phyloP scores from a whole-genome alignment of 306 rosid species.

The Vigna angularis region DNA sequence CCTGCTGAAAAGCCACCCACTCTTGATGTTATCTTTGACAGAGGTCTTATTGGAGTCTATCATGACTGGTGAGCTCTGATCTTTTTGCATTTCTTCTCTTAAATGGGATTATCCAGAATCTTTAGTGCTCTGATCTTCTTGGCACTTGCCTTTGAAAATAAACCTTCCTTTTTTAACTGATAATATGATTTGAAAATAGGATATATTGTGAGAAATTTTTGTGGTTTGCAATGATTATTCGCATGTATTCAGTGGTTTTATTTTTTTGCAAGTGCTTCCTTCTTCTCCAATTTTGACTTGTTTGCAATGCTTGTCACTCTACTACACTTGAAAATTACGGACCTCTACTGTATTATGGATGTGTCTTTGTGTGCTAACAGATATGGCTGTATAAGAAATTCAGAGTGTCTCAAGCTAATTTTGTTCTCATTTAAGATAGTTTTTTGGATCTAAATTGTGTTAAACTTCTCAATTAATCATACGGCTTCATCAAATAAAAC shows the following conservation, averaged over 20 bases:
- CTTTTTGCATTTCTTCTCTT: neutral
- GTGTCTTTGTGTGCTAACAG: neutral
- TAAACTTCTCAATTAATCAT: neutral
- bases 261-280: neutral
- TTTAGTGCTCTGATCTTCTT: neutral
- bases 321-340: neutral
- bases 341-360: neutral
- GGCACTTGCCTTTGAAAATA: slow-evolving; percentile 5
- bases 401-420: neutral
- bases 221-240: slow-evolving; percentile 15
- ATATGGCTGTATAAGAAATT: slow-evolving; percentile 9
- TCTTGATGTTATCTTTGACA: slow-evolving; percentile 76
- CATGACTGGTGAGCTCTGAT: slow-evolving; percentile 84
- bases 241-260: neutral
- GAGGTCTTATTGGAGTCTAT: slow-evolving; percentile 92
- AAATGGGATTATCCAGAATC: neutral
- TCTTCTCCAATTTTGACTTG: slow-evolving; percentile 6
- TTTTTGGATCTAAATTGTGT: slow-evolving; percentile 1
- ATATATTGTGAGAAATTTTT: neutral
- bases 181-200: slow-evolving; percentile 5
- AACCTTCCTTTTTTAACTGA: neutral
- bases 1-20: slow-evolving; percentile 82
- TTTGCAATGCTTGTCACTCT: neutral
- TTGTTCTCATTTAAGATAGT: neutral
- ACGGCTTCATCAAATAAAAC: too few relatives aligned